phyloP scores from a whole-genome alignment of 2,329 filamentous ascomycete species.

The Corniculantispora saksenae region DNA sequence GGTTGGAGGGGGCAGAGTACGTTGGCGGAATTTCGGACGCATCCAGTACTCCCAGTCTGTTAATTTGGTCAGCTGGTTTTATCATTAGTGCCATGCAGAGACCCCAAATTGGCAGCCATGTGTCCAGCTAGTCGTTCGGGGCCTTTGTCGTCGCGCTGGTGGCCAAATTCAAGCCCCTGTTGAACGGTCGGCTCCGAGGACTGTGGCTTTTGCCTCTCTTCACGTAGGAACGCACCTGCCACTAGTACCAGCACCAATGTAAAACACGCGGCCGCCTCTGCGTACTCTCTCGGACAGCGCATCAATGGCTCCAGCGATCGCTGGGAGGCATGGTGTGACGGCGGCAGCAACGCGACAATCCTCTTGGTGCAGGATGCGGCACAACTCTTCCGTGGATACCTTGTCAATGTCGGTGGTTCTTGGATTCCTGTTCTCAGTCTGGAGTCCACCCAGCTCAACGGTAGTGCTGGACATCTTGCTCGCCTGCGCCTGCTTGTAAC shows the following conservation, averaged over 20 bases:
- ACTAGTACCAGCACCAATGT: conserved; percentile 44
- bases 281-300: conserved; percentile 21
- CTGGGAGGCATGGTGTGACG: conserved; percentile 24
- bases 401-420: conserved; percentile 22
- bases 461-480: conserved; percentile 4
- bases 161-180: neutral
- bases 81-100: neutral
- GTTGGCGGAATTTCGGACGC: conserved; percentile 45
- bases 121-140: neutral
- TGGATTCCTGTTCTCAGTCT: conserved; percentile 25
- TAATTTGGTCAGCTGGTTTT: conserved; percentile 1
- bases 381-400: conserved; percentile 22
- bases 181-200: neutral
- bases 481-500: neutral
- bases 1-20: conserved; percentile 38
- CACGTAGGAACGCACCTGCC: conserved; percentile 35
- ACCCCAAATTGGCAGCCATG: neutral
- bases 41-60: conserved; percentile 41
- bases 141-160: neutral
- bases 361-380: conserved; percentile 25
- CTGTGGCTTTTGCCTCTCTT: neutral
- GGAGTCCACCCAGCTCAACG: conserved; percentile 21
- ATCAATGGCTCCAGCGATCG: conserved; percentile 23
- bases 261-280: conserved; percentile 23
- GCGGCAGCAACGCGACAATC: conserved; percentile 22